phyloP scores from a whole-genome alignment of 1,284 basidiomycete genomes.

The Cryptococcus floricola region DNA sequence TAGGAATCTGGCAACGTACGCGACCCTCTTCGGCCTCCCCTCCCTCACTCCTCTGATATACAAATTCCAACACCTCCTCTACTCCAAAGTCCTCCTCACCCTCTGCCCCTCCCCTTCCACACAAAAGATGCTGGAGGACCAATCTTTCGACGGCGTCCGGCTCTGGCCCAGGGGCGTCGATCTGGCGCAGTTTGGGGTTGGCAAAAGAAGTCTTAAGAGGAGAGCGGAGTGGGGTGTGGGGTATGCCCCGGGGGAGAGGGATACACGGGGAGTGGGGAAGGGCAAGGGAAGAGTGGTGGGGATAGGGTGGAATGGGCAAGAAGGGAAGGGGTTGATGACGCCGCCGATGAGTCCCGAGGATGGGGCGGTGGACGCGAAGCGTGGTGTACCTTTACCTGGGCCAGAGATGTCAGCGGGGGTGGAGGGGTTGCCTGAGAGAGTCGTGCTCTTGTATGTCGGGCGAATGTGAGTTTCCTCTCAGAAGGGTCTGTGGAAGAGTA shows the following conservation, averaged over 20 bases:
- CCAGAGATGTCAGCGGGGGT: not conserved
- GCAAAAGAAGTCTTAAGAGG: constrained; percentile 48
- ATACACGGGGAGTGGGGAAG: not conserved
- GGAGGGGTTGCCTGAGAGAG: constrained; percentile 20
- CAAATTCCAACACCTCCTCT: constrained; percentile 45
- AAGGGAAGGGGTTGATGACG: constrained; percentile 41
- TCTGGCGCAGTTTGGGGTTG: constrained; percentile 49
- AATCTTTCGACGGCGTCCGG: constrained; percentile 53
- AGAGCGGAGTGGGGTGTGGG: constrained; percentile 52
- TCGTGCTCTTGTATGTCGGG: constrained; percentile 48
- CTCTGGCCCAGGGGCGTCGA: constrained; percentile 57
- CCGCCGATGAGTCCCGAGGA: constrained; percentile 34
- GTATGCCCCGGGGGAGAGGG: constrained; percentile 11
- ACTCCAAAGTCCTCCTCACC: constrained; percentile 48
- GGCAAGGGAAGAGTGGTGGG: constrained; percentile 21
- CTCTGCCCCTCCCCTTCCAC: constrained; percentile 57
- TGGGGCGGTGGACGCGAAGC: constrained; percentile 10
- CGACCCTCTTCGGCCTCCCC: constrained; percentile 54
- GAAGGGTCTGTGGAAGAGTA: not conserved
- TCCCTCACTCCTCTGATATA: constrained; percentile 54
- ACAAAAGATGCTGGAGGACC: constrained; percentile 50
- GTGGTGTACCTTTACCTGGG: constrained; percentile 21
- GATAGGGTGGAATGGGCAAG: constrained; percentile 39
- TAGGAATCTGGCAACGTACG: constrained; percentile 55
- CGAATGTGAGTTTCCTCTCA: constrained; percentile 34